A percentile compares a stretch with the other conserved stretches of the same genome.
Evolutionary conservation across 73 alveolate genomes (phyloP).

Genomic region (Paramecium sexaurelia): DNA sequence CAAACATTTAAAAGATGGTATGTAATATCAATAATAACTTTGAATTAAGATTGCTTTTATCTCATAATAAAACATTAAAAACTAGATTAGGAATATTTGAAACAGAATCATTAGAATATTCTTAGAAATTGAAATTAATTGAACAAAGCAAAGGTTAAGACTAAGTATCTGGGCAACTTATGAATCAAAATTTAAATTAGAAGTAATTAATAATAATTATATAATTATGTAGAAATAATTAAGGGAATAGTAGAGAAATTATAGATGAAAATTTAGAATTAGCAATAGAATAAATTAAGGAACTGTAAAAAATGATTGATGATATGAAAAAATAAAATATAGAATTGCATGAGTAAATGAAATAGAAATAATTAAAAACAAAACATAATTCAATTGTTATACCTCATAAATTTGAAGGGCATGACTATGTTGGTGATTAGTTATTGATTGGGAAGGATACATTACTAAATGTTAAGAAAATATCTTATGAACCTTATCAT

Average conservation of each 20-base stretch:
- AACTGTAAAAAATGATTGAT: not conserved
- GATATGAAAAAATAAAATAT: not conserved
- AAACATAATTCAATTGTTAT: not conserved
- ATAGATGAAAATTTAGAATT: not conserved
- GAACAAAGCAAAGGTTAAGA: not conserved
- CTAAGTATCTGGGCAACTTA: not conserved
- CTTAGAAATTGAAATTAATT: not conserved
- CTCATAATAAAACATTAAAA: not conserved
- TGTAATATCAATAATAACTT: not conserved
- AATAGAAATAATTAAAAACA: not conserved
- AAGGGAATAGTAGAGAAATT: not conserved
- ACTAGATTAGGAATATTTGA: not conserved
- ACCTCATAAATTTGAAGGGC: slow-evolving; percentile 16
- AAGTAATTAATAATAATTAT: not conserved
- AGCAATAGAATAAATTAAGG: not conserved
- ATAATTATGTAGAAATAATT: not conserved
- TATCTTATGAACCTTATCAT: not conserved
- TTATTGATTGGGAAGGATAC: not conserved
- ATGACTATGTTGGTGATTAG: not conserved
- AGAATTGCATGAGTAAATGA: not conserved
- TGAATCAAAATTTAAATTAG: not conserved
- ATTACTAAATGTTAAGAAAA: not conserved
- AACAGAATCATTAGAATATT: not conserved
- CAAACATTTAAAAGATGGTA: slow-evolving; percentile 26
- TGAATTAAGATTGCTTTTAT: not conserved